Evolutionary conservation across 257 asterid species (phyloP), one percentile per base, ranked within the genome.

Genomic region (Penstemon eatonii): DNA sequence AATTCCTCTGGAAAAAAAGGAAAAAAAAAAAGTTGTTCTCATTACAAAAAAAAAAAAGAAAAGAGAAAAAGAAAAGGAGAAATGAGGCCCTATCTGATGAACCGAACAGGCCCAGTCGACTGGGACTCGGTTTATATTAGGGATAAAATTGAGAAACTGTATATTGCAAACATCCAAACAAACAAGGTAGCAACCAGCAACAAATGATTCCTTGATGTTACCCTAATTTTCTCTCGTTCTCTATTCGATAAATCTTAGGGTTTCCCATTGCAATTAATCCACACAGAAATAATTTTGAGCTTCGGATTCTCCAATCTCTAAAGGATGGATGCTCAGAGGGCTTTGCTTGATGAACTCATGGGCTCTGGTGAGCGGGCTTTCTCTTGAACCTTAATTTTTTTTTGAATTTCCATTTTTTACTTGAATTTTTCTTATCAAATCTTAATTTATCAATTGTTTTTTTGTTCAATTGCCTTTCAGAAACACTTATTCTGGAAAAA

Each of bases 321-420:
- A 68, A 66, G 62, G 72, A 90, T 90, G 96, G 95, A 90, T 73
- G 96, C 96, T 72, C 96, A 90, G 79, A 86, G 96, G 81, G 95
- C 96, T 75, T 77, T 90, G 80, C 95, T 90, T 13, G 96, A 90
- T 76, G 96, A 90, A 81, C 96, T 90, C 81, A 87, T 90, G 94
- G 96, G 96, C 79, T 79, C 93, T 75, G 95, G 96, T 90, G 69
- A 53, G 76, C 59, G 37, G 50, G 41, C 4, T 49, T 71, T 40
- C 50, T 43, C 50, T 36, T 51, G 54, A 79, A 55, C 77, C 82
- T 80, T 52, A 62, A 60, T 45, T 53, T 56, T 49, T 49, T 46
- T 44, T 8, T 1, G 33, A 25, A 25, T 25, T 25, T 1, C 2
- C 2, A 49, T 50, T 65, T 13, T 11, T 38, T 50, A 10, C 15